Conservation (phyloP, 306 rosid species). For the Cercis canadensis region DNA sequence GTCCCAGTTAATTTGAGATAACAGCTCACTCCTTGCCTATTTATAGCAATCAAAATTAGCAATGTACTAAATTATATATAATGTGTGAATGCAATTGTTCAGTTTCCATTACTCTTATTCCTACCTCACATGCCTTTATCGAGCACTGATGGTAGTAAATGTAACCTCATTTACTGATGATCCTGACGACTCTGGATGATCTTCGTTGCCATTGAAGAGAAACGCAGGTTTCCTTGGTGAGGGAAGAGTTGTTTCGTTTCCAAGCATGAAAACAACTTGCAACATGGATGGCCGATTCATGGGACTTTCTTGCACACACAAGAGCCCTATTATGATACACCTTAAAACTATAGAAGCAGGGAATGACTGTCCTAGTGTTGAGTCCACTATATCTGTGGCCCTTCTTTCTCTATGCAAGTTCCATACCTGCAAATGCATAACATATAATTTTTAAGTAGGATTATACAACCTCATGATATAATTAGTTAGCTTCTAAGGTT, state of each 20-base stretch:
- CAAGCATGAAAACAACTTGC: slow-evolving; percentile 47
- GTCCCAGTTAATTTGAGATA: no score
- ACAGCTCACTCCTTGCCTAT: no score
- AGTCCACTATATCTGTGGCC: slow-evolving; percentile 41
- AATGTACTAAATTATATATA: no score
- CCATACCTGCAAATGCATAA: slow-evolving; percentile 55
- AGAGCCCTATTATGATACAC: slow-evolving; percentile 50
- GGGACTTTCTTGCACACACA: slow-evolving; percentile 55
- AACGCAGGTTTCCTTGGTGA: slow-evolving; percentile 54
- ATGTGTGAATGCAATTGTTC: no score
- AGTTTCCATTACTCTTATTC: no score
- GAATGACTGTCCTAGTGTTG: slow-evolving; percentile 31
- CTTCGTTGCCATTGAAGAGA: background rate
- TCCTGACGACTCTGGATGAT: background rate
- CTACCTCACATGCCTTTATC: no score
- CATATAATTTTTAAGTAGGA: no score
- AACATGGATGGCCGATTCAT: no score
- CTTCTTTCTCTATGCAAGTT: slow-evolving; percentile 49
- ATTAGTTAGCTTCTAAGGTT: background rate
- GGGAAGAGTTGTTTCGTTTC: slow-evolving; percentile 41
- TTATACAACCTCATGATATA: background rate
- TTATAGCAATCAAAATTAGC: no score
- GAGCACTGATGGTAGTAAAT: background rate
- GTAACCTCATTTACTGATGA: slow-evolving; percentile 40
- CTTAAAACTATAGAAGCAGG: slow-evolving; percentile 19